phyloP scores from a whole-genome alignment of 2,329 filamentous ascomycete species.

The Calonectria fujianensis region DNA sequence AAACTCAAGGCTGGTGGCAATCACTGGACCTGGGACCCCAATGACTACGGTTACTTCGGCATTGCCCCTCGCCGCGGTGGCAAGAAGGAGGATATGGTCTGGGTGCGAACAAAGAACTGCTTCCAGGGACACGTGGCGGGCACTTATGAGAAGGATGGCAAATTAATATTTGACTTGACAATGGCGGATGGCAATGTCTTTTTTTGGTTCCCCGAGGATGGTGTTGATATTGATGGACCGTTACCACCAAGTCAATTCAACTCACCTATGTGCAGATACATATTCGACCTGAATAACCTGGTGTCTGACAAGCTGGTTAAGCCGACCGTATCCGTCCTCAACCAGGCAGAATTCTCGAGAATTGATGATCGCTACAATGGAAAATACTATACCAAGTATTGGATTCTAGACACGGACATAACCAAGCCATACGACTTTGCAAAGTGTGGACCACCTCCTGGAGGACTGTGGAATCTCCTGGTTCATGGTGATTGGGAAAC shows the following conservation, averaged over 20 bases:
- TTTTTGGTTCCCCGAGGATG: conserved; percentile 32
- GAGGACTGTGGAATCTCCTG: neutral
- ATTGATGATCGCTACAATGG: too few species aligned
- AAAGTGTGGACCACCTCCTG: too few species aligned
- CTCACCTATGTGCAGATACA: conserved; percentile 8
- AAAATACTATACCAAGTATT: too few species aligned
- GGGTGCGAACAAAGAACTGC: conserved; percentile 31
- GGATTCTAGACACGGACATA: too few species aligned
- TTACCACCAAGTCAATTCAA: neutral
- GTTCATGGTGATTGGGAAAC: conserved; percentile 30
- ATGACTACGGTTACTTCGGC: neutral
- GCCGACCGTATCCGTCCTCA: too few species aligned
- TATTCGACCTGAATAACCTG: conserved; percentile 1
- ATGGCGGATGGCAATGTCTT: conserved; percentile 40
- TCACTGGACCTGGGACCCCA: conserved; percentile 24
- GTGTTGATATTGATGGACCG: neutral
- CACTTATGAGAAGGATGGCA: conserved; percentile 34
- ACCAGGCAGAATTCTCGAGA: too few species aligned
- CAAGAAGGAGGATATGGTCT: conserved; percentile 1
- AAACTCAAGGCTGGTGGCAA: neutral
- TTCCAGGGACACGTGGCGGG: conserved; percentile 43
- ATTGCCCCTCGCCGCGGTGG: neutral
- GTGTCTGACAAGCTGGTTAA: too few species aligned
- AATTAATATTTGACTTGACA: conserved; percentile 35
- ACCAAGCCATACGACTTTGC: too few species aligned